Percentiles rank a stretch among this genome's conserved stretches.
Conservation (phyloP, 257 asterid genomes). For the Sherardia arvensis region DNA sequence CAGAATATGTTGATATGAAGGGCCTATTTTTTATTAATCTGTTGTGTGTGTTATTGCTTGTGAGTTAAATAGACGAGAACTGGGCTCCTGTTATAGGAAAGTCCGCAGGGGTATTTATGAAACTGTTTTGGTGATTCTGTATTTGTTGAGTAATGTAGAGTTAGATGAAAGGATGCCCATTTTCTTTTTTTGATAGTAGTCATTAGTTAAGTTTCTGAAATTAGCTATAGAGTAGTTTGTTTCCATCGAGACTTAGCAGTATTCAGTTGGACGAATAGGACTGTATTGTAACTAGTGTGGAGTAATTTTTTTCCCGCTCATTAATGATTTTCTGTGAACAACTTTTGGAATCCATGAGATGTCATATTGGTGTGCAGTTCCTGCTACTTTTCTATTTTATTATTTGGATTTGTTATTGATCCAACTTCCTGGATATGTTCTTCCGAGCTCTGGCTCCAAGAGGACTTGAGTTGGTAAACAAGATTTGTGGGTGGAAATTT, state of each 20-base stretch:
- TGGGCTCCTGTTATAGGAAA: background rate
- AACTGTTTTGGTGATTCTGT: background rate
- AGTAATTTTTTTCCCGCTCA: background rate
- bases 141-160: background rate
- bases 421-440: background rate
- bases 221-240: background rate
- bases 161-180: background rate
- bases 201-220: background rate
- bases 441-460: background rate
- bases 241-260: background rate
- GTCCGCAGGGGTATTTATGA: background rate
- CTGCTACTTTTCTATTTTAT: conserved; percentile 1
- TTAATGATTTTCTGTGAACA: background rate
- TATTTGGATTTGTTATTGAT: background rate
- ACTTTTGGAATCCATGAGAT: background rate
- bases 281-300: background rate
- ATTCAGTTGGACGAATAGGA: background rate
- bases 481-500: background rate
- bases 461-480: background rate
- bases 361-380: background rate
- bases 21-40: background rate
- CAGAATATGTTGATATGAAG: background rate
- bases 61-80: background rate
- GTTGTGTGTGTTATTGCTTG: background rate
- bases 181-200: background rate